phyloP scores from a whole-genome alignment of 2,329 filamentous ascomycete species.

The Berkeleyomyces basicola region DNA sequence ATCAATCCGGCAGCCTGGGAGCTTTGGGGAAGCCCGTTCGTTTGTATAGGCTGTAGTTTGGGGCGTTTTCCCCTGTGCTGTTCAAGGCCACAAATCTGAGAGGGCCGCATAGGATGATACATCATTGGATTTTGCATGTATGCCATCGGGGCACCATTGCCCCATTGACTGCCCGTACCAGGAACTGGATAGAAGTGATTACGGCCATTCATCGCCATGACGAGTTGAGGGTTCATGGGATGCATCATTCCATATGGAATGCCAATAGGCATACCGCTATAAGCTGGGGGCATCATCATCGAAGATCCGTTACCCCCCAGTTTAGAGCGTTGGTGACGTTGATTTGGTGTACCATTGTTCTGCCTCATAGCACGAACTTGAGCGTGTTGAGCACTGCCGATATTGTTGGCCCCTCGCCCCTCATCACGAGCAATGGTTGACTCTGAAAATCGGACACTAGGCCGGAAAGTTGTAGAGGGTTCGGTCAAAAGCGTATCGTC shows the following conservation, averaged over 20 bases:
- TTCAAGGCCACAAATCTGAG: background rate
- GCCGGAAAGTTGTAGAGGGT: background rate
- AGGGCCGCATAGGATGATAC: background rate
- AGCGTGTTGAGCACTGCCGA: background rate
- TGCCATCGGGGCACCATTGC: background rate
- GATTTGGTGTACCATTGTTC: background rate
- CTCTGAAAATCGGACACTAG: background rate
- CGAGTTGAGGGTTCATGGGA: background rate
- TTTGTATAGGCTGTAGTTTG: background rate
- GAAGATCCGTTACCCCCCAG: background rate
- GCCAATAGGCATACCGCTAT: background rate
- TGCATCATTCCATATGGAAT: background rate
- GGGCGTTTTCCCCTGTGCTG: background rate
- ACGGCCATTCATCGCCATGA: background rate
- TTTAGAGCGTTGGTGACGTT: background rate
- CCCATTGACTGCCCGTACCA: background rate
- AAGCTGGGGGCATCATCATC: background rate
- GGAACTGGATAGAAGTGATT: background rate
- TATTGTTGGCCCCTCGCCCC: background rate
- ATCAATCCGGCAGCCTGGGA: background rate
- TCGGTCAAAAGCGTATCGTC: background rate
- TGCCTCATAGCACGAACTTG: background rate
- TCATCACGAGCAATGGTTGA: background rate
- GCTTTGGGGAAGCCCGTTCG: conserved; percentile 1
- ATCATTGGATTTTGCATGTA: background rate